Evolutionary conservation across 129 eudicot genomes (phyloP), one percentile per base, ranked within the genome.

Genomic region (Ambrosia trifida): DNA sequence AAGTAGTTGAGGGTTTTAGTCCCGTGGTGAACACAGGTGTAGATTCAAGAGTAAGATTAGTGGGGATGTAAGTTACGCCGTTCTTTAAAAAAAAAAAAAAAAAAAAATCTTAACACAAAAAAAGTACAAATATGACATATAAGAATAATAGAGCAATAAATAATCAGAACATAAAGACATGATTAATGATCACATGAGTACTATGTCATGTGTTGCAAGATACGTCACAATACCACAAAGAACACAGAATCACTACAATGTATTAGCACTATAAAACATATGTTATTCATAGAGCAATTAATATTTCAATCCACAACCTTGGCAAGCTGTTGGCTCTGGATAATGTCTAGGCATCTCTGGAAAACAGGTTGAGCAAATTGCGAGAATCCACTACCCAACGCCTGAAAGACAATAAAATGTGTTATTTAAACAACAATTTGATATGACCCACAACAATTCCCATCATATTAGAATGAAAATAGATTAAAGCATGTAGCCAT

Each of bases 341-440:
- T 93, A 81, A 87, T 85, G 80, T 80, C 79, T 75, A 93, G 88
- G 91, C 98, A 93, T 88, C 98, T 93, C 85, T 87, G 98, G 76
- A 82, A 93, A 64, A 93, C 98, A 69, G 98, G 98, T 49, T 80
- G 95, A 58, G 98, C 88, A 83, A 93, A 93, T 68, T 81, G 96
- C 13, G 87, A 68, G 72, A 93, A 93, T 75, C 95, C 98, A 18
- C 86, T 69, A 24, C 98, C 98, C 78, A 93, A 77, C 62, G 98
- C 96, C 98, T 93, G 91, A 74, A 86, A 80, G 68, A 69, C 36
- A 71, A 59, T 13, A 10, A 75, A 73, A 35, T 43, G 40, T 24
- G 73, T 68, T 64, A 61, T 13, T 19, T 46, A 4, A 20, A 7
- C 9, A 53, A 60, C 40, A 4, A 64, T 35, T 14, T 18, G 62